Evolutionary conservation across 2,329 filamentous ascomycete species (phyloP), one percentile per base, ranked within the genome.

Genomic region (Trichoderma semiorbis): DNA sequence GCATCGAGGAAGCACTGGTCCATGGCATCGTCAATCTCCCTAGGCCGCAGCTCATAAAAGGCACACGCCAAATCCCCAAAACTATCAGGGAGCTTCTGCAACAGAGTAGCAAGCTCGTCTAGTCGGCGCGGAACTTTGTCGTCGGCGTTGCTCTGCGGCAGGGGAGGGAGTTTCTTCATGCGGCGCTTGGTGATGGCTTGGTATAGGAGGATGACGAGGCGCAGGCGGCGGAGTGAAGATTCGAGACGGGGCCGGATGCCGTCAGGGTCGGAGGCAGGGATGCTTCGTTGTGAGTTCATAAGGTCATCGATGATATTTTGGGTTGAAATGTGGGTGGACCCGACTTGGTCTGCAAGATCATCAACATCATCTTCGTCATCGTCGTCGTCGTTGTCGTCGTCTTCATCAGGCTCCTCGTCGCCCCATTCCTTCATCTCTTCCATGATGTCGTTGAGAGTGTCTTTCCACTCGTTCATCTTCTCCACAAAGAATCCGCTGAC

Each of bases 391-490:
- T 87, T 85, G 0, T 87, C 84, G 16, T 87, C 86, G 2, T 89
- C 90, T 0, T 89, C 89, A 3, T 89, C 88, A 0, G 87, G 86
- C 11, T 89, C 87, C 76, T 94, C 92, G 1, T 94, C 92, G 24
- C 91, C 90, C 94, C 95, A 98, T 76, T 95, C 93, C 79, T 94
- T 93, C 74, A 98, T 81, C 82, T 98, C 95, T 74, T 93, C 89
- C 75, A 97, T 88, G 0, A 94, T 92, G 82, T 98, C 95, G 76
- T 93, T 89, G 28, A 98, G 83, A 3, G 92, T 88, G 70, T 93
- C 93, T 53, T 90, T 85, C 81, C 91, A 93, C 79, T 94, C 87
- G 75, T 93, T 89, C 2, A 91, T 91, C 78, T 92, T 94, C 75
- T 87, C 85, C 0, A 92, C 86, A 61, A 95, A 86, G 71, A 94